These are phyloP conservation scores for Boletus sp. DNA, from an alignment of 1,284 basidiomycete genomes.

Conservation along the genomic window DNA sequence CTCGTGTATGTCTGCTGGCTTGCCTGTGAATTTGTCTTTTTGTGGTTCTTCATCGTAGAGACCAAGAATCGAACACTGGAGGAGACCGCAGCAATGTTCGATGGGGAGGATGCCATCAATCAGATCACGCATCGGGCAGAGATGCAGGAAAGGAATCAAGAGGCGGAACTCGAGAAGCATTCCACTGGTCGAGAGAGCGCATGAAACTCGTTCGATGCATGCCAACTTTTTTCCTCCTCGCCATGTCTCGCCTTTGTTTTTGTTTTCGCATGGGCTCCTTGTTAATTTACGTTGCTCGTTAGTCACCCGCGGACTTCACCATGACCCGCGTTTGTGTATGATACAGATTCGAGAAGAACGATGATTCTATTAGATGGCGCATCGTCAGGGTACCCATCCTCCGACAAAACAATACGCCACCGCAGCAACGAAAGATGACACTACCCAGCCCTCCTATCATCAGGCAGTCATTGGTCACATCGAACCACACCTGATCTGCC, in stretches of 20 bases:
- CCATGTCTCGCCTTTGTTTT: not conserved
- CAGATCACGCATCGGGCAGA: conserved; percentile 41
- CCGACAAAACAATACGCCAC: not conserved
- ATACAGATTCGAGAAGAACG: not conserved
- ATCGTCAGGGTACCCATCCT: not conserved
- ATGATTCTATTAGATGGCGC: not conserved
- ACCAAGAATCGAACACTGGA: conserved; percentile 74
- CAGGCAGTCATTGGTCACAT: not conserved
- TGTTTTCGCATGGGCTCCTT: not conserved
- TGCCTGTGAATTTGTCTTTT: conserved; percentile 61
- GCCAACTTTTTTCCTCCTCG: too few species aligned
- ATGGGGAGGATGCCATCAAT: conserved; percentile 58
- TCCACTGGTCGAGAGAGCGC: conserved; percentile 20
- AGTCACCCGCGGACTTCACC: not conserved
- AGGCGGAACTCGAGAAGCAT: conserved; percentile 40
- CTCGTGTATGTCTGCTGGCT: conserved; percentile 73
- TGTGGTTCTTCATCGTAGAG: conserved; percentile 71
- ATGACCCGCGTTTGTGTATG: not conserved
- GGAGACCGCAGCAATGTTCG: conserved; percentile 76
- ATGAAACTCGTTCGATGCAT: conserved; percentile 11
- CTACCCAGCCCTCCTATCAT: too few species aligned
- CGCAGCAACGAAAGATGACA: not conserved
- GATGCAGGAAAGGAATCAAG: conserved; percentile 34
- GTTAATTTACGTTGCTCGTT: not conserved
- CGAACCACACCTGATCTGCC: not conserved